Evolutionary conservation across 371 early-diverging fungal genomes (phyloP), one percentile per base, ranked within the genome.

Genomic region (Mortierella sp.): DNA sequence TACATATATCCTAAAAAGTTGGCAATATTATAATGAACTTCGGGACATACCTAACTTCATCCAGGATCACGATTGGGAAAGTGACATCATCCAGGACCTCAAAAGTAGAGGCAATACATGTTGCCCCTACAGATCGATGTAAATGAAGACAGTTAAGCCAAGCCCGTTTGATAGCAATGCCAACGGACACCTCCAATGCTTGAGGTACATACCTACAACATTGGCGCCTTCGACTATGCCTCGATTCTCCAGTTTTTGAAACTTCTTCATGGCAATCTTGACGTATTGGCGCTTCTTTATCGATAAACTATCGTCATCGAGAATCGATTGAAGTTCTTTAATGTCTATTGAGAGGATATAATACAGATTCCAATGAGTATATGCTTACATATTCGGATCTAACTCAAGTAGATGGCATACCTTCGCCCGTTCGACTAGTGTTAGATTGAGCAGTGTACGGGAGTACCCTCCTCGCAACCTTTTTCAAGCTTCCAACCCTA

Each of bases 401-500:
- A 41, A n/a, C 32, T 4, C 4, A 28, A 19, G n/a, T 13, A 11
- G 5, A 28, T 36, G 48, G 8, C 11, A 9, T 76, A 72, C 63
- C 83, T 84, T 86, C 90, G 69, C 86, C 90, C 6, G 87, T 84
- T 9, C 89, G 85, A 1, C 85, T 72, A 9, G 69, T 64, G 43
- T 87, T 88, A 7, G 90, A 86, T 58, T 90, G 89, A 1, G 87
- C 87, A 1, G 93, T 90, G 65, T 88, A 93, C 0, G 96, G 94
- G 13, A 95, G 77, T 16, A 95, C 73, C 24, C 75, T 83, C 58
- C 90, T 90, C 11, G 92, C 87, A 19, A 97, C 94, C 74, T 95
- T 94, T 72, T 94, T 94, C 65, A 96, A 61, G 69, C 93, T 96
- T 32, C 97, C 97, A 13, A 97, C 92, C 4, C 97, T 89, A 24